Conservation (phyloP, 805 yeast species). For the Starmerella apis region DNA sequence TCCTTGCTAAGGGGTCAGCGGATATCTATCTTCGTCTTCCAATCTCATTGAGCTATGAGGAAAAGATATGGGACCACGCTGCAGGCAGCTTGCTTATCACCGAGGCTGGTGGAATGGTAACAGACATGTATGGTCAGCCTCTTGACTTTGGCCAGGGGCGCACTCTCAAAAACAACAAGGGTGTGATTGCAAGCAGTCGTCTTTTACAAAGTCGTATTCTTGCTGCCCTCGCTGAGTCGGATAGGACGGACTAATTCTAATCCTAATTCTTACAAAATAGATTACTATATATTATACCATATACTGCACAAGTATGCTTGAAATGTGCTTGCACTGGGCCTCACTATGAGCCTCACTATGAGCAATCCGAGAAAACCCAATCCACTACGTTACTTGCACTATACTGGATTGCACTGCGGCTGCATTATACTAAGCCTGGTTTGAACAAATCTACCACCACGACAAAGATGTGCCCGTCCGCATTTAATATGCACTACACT, state of each 20-base stretch:
- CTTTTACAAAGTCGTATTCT: constrained; percentile 17
- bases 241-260: background rate
- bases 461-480: no score
- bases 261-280: no score
- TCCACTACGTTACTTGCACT: no score
- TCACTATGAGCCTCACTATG: no score
- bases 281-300: no score
- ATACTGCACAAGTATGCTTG: no score
- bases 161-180: constrained; percentile 59
- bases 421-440: no score
- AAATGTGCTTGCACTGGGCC: no score
- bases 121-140: constrained; percentile 66
- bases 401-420: no score
- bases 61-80: constrained; percentile 98
- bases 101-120: constrained; percentile 87
- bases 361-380: no score
- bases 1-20: constrained; percentile 81
- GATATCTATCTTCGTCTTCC: constrained; percentile 89
- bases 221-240: constrained; percentile 13
- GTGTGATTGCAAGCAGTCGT: constrained; percentile 64
- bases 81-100: constrained; percentile 79
- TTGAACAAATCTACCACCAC: no score
- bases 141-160: constrained; percentile 83
- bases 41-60: constrained; percentile 60
- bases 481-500: no score